Conservation (phyloP, 208 protist species). For the Leishmania guyanensis region DNA sequence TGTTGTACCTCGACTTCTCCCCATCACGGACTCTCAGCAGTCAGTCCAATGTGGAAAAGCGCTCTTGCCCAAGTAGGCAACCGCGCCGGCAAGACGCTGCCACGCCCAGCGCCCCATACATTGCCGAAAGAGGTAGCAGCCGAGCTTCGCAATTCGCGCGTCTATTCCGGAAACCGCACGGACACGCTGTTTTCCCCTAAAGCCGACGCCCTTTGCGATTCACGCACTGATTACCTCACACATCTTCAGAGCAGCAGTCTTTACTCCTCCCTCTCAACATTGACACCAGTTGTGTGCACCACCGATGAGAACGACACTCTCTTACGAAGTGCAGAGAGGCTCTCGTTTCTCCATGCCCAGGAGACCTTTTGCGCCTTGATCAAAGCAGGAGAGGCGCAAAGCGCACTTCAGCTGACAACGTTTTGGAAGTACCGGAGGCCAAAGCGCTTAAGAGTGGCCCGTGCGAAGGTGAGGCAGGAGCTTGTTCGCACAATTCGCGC, state of each 20-base stretch:
- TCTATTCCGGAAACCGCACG: not conserved
- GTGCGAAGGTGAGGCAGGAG: slow-evolving; percentile 11
- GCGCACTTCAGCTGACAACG: slow-evolving; percentile 24
- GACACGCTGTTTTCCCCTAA: not conserved
- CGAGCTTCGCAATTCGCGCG: not conserved
- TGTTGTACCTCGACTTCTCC: not conserved
- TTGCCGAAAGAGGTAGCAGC: not conserved
- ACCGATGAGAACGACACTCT: slow-evolving; percentile 8
- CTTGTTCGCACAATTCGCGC: slow-evolving; percentile 13
- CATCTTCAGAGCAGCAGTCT: slow-evolving; percentile 16
- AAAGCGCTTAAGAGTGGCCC: not conserved
- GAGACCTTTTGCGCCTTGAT: slow-evolving; percentile 25
- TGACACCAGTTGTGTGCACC: not conserved
- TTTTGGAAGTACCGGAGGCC: slow-evolving; percentile 17
- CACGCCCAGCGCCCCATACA: not conserved
- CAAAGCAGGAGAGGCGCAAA: slow-evolving; percentile 25
- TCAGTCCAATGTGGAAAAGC: slow-evolving; percentile 15
- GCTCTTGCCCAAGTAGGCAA: slow-evolving; percentile 12
- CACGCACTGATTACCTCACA: slow-evolving; percentile 8
- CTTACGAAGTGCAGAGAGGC: slow-evolving; percentile 3
- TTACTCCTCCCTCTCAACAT: slow-evolving; percentile 15
- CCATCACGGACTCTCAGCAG: not conserved
- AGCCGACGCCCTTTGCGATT: slow-evolving; percentile 7
- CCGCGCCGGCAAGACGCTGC: slow-evolving; percentile 1
- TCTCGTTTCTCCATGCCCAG: slow-evolving; percentile 29